Percentiles rank a stretch among this genome's conserved stretches.
Conservation (phyloP, 2,329 filamentous ascomycete genomes). For the Calonectria pauciramosa region DNA sequence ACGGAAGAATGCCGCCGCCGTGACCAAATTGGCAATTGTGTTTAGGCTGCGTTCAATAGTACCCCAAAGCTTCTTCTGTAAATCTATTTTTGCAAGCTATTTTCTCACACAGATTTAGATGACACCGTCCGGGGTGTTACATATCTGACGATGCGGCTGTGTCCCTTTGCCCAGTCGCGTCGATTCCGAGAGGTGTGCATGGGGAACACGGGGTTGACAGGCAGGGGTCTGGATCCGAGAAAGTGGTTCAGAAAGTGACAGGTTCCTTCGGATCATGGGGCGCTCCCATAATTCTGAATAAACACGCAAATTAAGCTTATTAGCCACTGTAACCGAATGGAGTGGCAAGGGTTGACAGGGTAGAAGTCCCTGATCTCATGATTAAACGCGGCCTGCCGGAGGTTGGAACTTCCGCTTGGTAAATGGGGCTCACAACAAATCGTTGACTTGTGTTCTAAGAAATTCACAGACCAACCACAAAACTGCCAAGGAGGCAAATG, state of each 20-base stretch:
- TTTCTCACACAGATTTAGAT: neutral
- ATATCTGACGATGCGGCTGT: neutral
- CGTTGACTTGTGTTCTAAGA: neutral
- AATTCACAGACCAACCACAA: neutral
- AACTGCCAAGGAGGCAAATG: neutral
- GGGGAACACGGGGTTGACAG: neutral
- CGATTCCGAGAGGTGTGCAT: neutral
- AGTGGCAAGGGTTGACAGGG: neutral
- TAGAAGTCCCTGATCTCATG: neutral
- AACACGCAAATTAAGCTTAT: neutral
- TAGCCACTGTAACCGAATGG: neutral
- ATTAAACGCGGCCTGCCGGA: neutral
- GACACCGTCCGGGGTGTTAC: neutral
- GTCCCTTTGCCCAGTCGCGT: neutral
- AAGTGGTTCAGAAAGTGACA: neutral
- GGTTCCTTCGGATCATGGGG: neutral
- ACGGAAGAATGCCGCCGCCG: neutral
- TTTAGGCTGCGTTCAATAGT: too few species aligned
- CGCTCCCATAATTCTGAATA: neutral
- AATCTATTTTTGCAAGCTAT: neutral
- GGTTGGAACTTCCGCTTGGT: neutral
- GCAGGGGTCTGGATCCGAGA: neutral
- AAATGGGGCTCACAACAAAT: neutral
- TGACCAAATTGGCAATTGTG: neutral
- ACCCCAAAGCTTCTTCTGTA: neutral